Base-by-base conservation (phyloP, 176 grass and related monocot genomes). In the Aegilops speltoides region DNA sequence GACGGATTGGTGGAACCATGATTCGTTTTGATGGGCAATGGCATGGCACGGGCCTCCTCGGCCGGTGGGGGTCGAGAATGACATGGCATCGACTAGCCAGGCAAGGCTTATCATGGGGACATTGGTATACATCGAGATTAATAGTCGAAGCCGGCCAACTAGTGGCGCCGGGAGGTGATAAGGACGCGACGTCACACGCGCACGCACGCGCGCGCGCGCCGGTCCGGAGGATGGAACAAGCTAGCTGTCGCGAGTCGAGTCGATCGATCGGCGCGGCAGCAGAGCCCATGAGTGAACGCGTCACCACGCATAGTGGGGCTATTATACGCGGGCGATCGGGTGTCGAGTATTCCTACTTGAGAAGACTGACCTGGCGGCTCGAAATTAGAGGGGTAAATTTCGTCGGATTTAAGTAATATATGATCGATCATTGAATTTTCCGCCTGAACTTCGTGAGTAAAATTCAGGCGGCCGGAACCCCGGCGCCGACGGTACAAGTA, bases 51-150 rank as follows among this genome's bases (percentile, higher is more conserved):
- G 24, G 82, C 38, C 62, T 33, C 15, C 62, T 46, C 10, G 8
- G 29, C 41, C 41, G 43, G 3, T 40, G 3, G 62, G 75, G 22
- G 77, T n/a, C 32, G 68, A 85, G 60, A 80, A n/a, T 76, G 87
- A 80, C 87, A 5, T 80, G 82, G 87, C 77, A 64, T 80, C 87
- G 4, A 59, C 77, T 25, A 7, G 70, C 54, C 22, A 57, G 52
- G 17, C 52, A 5, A 17, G 50, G 64, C 64, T 28, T 64, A 28
- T 28, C 62, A 24, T 8, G 60, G 68, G 2, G 69, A 73, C 24
- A 23, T 48, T 13, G 48, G 17, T 19, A 54, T 19, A 45, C 56
- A 22, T 22, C 56, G 56, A 59, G 56, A 59, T 22, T 20, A 36
- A 45, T 45, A 59, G 56, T 59, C 56, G 19, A 15, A 8, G 13